phyloP scores from a whole-genome alignment of 1,139 yeast species.

The Geotrichum citri-aurantii region DNA sequence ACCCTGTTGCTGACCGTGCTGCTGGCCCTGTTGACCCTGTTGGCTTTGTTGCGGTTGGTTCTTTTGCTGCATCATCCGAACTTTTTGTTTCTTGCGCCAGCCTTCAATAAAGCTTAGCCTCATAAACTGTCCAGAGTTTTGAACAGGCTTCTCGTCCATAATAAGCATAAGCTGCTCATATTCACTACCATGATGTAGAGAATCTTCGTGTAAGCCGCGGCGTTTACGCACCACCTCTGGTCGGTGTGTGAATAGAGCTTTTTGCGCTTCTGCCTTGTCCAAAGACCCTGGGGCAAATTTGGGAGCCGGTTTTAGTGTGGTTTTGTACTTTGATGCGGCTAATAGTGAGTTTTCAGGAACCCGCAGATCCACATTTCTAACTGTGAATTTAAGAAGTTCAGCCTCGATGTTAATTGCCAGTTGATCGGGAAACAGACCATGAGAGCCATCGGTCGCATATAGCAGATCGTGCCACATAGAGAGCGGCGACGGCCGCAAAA shows the following conservation, averaged over 20 bases:
- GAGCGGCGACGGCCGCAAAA: conserved; percentile 72
- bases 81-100: conserved; percentile 34
- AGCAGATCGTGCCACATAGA: conserved; percentile 81
- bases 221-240: conserved; percentile 26
- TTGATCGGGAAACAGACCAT: conserved; percentile 65
- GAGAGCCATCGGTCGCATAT: conserved; percentile 73
- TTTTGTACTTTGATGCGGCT: background rate
- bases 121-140: conserved; percentile 38
- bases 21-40: conserved; percentile 17
- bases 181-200: conserved; percentile 66
- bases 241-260: conserved; percentile 25
- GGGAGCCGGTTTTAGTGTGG: background rate
- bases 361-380: conserved; percentile 66
- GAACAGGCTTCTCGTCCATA: conserved; percentile 33
- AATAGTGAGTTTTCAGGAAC: conserved; percentile 43
- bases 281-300: conserved; percentile 2
- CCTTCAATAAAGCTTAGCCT: conserved; percentile 41
- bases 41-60: conserved; percentile 22
- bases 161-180: conserved; percentile 84
- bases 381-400: conserved; percentile 71
- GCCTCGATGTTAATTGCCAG: conserved; percentile 74
- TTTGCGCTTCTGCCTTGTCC: conserved; percentile 13
- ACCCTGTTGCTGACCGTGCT: conserved; percentile 25
- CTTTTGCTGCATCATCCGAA: conserved; percentile 23
- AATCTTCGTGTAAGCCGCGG: conserved; percentile 51